These are phyloP conservation scores for Teratosphaeria nubilosa DNA, from an alignment of 2,329 filamentous ascomycete genomes.

Conservation along the genomic window DNA sequence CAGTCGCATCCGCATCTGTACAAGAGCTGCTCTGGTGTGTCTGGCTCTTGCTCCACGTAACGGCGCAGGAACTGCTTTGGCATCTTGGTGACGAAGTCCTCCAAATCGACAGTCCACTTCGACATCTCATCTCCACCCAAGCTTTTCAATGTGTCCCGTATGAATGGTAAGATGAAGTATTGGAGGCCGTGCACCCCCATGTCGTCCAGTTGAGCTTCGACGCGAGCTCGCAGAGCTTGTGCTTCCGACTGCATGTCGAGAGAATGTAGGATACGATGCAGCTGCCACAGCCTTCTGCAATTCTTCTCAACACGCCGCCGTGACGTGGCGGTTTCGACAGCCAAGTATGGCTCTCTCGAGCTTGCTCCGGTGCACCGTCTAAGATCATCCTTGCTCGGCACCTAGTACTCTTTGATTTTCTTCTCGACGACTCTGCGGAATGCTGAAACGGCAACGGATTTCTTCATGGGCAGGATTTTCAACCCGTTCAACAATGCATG, in stretches of 20 bases:
- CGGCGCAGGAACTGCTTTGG: too few species aligned
- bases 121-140: not conserved
- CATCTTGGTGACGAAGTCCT: not conserved
- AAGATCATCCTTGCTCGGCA: not conserved
- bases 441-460: not conserved
- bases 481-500: not conserved
- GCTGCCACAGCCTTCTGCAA: not conserved
- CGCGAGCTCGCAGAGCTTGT: not conserved
- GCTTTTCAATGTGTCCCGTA: not conserved
- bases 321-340: too few species aligned
- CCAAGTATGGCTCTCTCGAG: too few species aligned
- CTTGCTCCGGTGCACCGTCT: not conserved
- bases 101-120: not conserved
- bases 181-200: not conserved
- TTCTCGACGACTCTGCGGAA: not conserved
- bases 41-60: too few species aligned
- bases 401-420: not conserved
- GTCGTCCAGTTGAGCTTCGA: not conserved
- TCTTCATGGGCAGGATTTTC: not conserved
- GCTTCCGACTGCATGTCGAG: not conserved
- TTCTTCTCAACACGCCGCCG: too few species aligned
- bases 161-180: not conserved
- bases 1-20: too few species aligned
- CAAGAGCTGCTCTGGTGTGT: too few species aligned
- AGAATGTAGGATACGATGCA: not conserved